Conservation (phyloP, 306 rosid species). For the Lathyrus sativus region DNA sequence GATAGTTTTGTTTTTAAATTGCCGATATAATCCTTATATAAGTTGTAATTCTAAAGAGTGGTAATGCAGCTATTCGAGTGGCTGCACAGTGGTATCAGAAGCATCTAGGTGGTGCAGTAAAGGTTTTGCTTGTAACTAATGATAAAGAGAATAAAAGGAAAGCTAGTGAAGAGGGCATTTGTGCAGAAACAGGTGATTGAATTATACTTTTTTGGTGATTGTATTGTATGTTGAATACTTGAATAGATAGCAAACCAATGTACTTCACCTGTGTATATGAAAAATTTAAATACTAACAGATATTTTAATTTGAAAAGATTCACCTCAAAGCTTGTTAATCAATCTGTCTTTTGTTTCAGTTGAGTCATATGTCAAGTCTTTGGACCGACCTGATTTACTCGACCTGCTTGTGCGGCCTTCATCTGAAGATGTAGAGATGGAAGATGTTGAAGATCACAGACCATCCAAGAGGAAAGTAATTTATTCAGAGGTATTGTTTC, state of each 20-base stretch:
- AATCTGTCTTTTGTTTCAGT: slow-evolving; percentile 56
- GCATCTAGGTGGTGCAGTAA: slow-evolving; percentile 75
- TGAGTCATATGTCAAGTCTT: slow-evolving; percentile 85
- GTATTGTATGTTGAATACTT: slow-evolving; percentile 30
- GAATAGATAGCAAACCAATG: slow-evolving; percentile 14
- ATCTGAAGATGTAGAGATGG: slow-evolving; percentile 78
- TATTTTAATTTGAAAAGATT: neutral
- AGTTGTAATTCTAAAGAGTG: slow-evolving; percentile 41
- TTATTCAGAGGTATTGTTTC: slow-evolving; percentile 65
- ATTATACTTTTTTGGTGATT: slow-evolving; percentile 29
- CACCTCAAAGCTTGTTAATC: slow-evolving; percentile 28
- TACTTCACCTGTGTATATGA: slow-evolving; percentile 13
- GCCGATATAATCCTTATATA: slow-evolving; percentile 18
- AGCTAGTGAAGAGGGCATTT: slow-evolving; percentile 88
- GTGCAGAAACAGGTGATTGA: slow-evolving; percentile 83
- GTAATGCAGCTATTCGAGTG: slow-evolving; percentile 82
- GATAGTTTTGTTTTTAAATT: slow-evolving; percentile 25
- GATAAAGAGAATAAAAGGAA: slow-evolving; percentile 88
- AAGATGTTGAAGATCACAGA: slow-evolving; percentile 82
- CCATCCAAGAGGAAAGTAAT: slow-evolving; percentile 87
- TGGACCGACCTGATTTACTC: slow-evolving; percentile 79
- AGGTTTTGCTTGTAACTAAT: slow-evolving; percentile 83
- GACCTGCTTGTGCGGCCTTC: slow-evolving; percentile 85
- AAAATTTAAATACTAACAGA: neutral
- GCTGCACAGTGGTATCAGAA: slow-evolving; percentile 96